phyloP scores from a whole-genome alignment of 352 stramenopile species.

The Phytopythium vexans region DNA sequence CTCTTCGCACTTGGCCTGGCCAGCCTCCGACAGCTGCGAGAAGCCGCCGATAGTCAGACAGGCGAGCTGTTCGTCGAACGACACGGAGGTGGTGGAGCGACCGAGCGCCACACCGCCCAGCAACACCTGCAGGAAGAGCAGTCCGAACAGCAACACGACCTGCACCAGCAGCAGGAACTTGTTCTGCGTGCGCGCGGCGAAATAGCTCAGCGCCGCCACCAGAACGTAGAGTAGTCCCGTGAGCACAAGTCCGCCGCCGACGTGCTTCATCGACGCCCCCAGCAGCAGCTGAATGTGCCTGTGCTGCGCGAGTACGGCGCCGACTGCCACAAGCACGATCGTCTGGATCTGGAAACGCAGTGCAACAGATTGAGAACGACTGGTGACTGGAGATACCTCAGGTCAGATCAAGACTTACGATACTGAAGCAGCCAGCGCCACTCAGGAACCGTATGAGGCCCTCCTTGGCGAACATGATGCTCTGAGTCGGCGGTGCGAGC shows the following conservation, averaged over 20 bases:
- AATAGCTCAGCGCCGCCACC: constrained; percentile 38
- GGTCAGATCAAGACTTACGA: constrained; percentile 19
- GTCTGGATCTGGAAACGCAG: constrained; percentile 35
- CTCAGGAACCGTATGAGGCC: constrained; percentile 60
- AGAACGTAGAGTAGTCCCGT: constrained; percentile 55
- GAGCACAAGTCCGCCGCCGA: constrained; percentile 67
- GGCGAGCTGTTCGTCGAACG: constrained; percentile 32
- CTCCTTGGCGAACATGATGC: constrained; percentile 59
- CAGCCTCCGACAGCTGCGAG: constrained; percentile 23
- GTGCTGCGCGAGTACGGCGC: constrained; percentile 42
- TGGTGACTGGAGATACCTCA: background rate
- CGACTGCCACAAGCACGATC: constrained; percentile 48
- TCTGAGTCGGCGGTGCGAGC: background rate
- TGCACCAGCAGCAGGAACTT: constrained; percentile 68
- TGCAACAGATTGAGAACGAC: background rate
- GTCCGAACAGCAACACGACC: constrained; percentile 38
- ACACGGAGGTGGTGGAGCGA: constrained; percentile 22
- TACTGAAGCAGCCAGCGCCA: constrained; percentile 53
- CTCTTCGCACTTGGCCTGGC: constrained; percentile 37
- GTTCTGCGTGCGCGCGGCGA: constrained; percentile 60
- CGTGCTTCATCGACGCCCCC: constrained; percentile 44
- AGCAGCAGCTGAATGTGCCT: constrained; percentile 64
- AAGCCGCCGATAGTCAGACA: constrained; percentile 67
- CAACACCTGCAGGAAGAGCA: constrained; percentile 62
- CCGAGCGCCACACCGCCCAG: constrained; percentile 54